A percentile compares a stretch with the other conserved stretches of the same genome.
phyloP scores from a whole-genome alignment of 1,284 basidiomycete species.

The Leccinum ponderosum region DNA sequence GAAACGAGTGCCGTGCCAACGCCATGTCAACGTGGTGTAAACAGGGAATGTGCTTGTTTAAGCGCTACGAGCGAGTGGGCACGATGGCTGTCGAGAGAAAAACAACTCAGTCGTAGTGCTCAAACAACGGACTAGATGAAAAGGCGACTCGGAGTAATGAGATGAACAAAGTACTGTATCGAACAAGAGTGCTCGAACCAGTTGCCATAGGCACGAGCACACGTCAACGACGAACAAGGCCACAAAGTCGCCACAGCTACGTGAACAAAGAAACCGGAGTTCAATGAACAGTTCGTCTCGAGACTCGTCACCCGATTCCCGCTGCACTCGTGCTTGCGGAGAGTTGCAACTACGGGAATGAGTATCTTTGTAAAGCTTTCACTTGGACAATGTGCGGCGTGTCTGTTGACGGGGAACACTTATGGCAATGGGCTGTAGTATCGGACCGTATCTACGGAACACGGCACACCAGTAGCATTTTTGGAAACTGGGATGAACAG shows the following conservation, averaged over 20 bases:
- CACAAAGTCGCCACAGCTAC: background rate
- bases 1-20: constrained; percentile 53
- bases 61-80: background rate
- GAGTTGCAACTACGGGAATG: too few relatives aligned
- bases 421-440: background rate
- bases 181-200: background rate
- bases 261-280: background rate
- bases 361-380: too few relatives aligned
- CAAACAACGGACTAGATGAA: background rate
- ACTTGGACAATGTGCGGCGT: background rate
- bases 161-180: background rate
- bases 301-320: too few relatives aligned
- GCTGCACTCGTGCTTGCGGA: too few relatives aligned
- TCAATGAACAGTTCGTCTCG: too few relatives aligned
- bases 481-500: background rate
- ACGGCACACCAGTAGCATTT: background rate
- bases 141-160: too few relatives aligned
- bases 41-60: constrained; percentile 40
- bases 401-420: background rate
- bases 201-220: background rate
- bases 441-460: background rate
- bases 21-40: constrained; percentile 71
- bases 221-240: background rate
- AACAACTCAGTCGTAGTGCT: background rate
- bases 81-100: background rate